Conservation (phyloP, 2,329 filamentous ascomycete species). For the Ceratocystis cacaofunesta region DNA sequence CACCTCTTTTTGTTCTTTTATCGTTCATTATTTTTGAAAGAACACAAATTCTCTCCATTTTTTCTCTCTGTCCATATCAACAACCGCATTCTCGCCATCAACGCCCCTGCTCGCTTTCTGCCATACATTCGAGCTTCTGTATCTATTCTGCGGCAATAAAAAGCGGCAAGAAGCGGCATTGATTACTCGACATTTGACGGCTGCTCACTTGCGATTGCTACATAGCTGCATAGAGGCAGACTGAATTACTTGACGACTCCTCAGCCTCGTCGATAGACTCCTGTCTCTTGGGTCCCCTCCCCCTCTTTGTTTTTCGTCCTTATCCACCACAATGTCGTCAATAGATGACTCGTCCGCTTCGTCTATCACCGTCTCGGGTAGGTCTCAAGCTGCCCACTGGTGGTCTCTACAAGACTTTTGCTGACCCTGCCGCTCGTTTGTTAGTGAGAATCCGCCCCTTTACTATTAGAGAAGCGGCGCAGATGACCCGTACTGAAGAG, state of each 20-base stretch:
- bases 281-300: background rate
- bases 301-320: background rate
- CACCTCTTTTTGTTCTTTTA: background rate
- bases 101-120: background rate
- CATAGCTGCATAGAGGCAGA: too few relatives aligned
- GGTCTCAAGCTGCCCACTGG: conserved; percentile 17
- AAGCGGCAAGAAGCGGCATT: background rate
- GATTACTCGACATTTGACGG: background rate
- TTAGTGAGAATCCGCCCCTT: conserved; percentile 56
- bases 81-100: background rate
- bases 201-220: too few relatives aligned
- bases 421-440: background rate
- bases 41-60: background rate
- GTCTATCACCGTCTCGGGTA: conserved; percentile 46
- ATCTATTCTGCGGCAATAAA: background rate
- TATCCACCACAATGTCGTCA: conserved; percentile 11
- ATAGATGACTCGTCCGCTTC: conserved; percentile 33
- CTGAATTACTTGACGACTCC: background rate
- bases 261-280: background rate
- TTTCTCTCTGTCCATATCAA: background rate
- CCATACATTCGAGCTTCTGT: background rate
- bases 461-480: conserved; percentile 84
- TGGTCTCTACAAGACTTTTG: background rate
- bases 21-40: background rate
- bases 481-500: conserved; percentile 68